Evolutionary conservation across 2,329 filamentous ascomycete species (phyloP), one percentile per base, ranked within the genome.

Genomic region (Calonectria crousiana): DNA sequence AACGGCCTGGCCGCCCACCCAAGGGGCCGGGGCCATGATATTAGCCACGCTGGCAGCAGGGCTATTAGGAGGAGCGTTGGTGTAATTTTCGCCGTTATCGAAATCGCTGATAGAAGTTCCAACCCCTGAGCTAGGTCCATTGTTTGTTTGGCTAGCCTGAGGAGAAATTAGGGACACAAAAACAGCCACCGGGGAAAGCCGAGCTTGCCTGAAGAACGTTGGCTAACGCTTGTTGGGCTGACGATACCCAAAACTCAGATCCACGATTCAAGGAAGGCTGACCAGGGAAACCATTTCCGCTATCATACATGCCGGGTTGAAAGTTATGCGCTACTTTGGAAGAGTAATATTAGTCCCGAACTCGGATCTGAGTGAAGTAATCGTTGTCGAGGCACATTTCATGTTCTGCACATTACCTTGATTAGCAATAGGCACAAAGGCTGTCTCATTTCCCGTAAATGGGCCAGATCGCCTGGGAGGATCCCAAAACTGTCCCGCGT

Each of bases 1-100:
- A 52, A 73, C 69, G 51, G 66, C 71, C 69, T 78, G 78, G 44
- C 68, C 76, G 60, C 79, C 79, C 74, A 77, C 74, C 79, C 80
- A 81, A 78, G 78, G 79, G 14, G 52, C 71, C 74, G 65, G 30
- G 69, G 74, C 62, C 64, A 49, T 41, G 41, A 66, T 36, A 51
- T 28, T 11, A 23, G 13, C 34, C n/a, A 34, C 53, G 9, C 16
- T 41, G 5, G 65, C 38, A 18, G 30, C 36, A 11, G 77, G 76
- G 18, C 70, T 78, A 38, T 78, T 79, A 1, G 78, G 78, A 1
- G 79, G 78, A 23, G 60, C 76, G n/a, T 32, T 4, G 38, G 41
- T 67, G 16, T 28, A 38, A 51, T 49, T 32, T 14, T 26, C 38
- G 5, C 16, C 20, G 18, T 49, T 47, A 53, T 65, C 26, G 38